Evolutionary conservation across 2,329 filamentous ascomycete species (phyloP).

Genomic region (Monascus ruber): DNA sequence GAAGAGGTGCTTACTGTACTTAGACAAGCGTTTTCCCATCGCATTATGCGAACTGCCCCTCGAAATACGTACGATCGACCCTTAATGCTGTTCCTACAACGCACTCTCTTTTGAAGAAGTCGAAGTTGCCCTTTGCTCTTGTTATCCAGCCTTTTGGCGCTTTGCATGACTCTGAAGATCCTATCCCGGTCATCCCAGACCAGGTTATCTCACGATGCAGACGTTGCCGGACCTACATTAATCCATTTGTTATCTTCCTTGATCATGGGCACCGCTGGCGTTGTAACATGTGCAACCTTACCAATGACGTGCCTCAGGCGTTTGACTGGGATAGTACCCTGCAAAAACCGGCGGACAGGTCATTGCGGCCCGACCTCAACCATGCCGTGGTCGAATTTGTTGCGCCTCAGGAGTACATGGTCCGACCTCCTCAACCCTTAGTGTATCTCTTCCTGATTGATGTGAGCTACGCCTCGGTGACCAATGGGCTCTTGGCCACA

Average conservation of each 20-base stretch:
- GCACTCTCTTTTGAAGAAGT: conserved; percentile 89
- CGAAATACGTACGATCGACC: conserved; percentile 91
- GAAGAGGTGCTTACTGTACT: conserved; percentile 28
- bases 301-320: conserved; percentile 96
- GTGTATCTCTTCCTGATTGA: conserved; percentile 95
- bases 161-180: conserved; percentile 85
- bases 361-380: conserved; percentile 87
- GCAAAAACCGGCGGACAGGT: conserved; percentile 83
- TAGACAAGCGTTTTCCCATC: conserved; percentile 86
- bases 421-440: conserved; percentile 85
- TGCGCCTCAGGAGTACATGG: conserved; percentile 98
- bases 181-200: conserved; percentile 83
- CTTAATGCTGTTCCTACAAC: conserved; percentile 89
- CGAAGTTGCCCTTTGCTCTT: conserved; percentile 85
- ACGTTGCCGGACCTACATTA: conserved; percentile 94
- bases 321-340: conserved; percentile 95
- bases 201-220: conserved; percentile 95
- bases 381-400: conserved; percentile 96
- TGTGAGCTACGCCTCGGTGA: conserved; percentile 81
- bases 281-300: conserved; percentile 99
- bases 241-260: conserved; percentile 90
- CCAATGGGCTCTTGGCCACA: conserved; percentile 82
- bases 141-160: conserved; percentile 93
- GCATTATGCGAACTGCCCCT: conserved; percentile 77
- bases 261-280: conserved; percentile 97